phyloP scores from a whole-genome alignment of 2,329 filamentous ascomycete genomes.

The Tympanopsis confertula region DNA sequence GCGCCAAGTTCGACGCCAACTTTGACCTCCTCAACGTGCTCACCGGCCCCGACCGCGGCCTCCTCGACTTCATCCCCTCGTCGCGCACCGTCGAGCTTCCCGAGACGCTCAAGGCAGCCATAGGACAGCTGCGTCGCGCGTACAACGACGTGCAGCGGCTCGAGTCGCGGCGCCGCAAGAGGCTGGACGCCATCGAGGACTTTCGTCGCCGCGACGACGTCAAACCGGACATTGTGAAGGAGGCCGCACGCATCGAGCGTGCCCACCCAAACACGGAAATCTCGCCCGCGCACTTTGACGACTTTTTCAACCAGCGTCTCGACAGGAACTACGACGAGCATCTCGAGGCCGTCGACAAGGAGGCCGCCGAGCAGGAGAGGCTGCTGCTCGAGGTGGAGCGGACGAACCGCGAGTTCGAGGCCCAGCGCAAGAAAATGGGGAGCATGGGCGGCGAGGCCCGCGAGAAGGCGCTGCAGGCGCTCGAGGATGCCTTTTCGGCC shows the following conservation, averaged over 20 bases:
- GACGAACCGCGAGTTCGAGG: slow-evolving; percentile 48
- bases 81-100: slow-evolving; percentile 52
- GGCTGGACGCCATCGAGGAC: slow-evolving; percentile 49
- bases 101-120: slow-evolving; percentile 52
- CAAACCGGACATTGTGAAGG: slow-evolving; percentile 48
- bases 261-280: slow-evolving; percentile 60
- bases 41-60: slow-evolving; percentile 53
- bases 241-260: slow-evolving; percentile 56
- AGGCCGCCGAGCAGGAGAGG: slow-evolving; percentile 50
- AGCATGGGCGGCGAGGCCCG: slow-evolving; percentile 37
- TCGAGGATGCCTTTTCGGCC: slow-evolving; percentile 63
- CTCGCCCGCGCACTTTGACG: slow-evolving; percentile 59
- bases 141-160: slow-evolving; percentile 57
- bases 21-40: slow-evolving; percentile 54
- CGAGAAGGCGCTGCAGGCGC: slow-evolving; percentile 54
- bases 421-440: slow-evolving; percentile 39
- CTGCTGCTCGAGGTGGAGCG: slow-evolving; percentile 42
- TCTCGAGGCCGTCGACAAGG: slow-evolving; percentile 40
- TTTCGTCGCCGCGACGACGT: slow-evolving; percentile 62
- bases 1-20: slow-evolving; percentile 50
- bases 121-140: slow-evolving; percentile 45
- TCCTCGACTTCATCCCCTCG: slow-evolving; percentile 59
- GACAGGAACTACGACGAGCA: slow-evolving; percentile 48
- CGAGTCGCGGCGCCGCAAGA: slow-evolving; percentile 49
- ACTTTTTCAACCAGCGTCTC: slow-evolving; percentile 53